phyloP scores from a whole-genome alignment of 164 flowering plant genomes.

The Umbilicus rupestris region DNA sequence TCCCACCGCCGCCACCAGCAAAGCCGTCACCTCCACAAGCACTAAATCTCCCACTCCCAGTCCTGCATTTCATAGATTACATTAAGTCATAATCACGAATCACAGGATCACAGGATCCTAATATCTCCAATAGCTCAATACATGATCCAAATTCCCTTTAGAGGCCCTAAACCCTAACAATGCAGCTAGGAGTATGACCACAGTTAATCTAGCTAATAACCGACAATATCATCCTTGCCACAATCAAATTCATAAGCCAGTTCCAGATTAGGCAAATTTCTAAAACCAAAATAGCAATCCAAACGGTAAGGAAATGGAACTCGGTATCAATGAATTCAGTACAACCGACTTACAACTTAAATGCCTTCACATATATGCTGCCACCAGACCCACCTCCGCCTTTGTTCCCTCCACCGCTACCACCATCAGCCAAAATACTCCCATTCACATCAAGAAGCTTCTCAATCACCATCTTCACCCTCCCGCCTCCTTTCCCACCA shows the following conservation, averaged over 20 bases:
- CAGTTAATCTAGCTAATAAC: background rate
- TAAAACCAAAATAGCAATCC: background rate
- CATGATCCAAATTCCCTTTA: background rate
- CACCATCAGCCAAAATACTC: slow-evolving; percentile 54
- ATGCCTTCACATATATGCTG: slow-evolving; percentile 60
- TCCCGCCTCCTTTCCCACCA: slow-evolving; percentile 64
- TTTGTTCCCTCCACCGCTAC: slow-evolving; percentile 47
- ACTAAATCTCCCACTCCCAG: slow-evolving; percentile 76
- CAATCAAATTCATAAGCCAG: background rate
- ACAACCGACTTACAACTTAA: slow-evolving; percentile 49
- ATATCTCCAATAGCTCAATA: background rate
- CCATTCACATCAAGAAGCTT: slow-evolving; percentile 24
- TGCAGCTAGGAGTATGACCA: background rate
- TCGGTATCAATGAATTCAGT: background rate
- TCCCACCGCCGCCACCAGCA: slow-evolving; percentile 98
- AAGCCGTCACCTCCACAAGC: slow-evolving; percentile 93
- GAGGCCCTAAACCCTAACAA: background rate
- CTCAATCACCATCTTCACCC: slow-evolving; percentile 21
- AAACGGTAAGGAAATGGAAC: background rate
- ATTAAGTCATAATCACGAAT: background rate
- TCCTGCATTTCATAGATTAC: slow-evolving; percentile 51
- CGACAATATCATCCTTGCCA: background rate
- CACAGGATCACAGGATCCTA: too few species aligned
- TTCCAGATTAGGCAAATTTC: background rate
- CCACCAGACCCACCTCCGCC: slow-evolving; percentile 99